A percentile compares a stretch with the other conserved stretches of the same genome.
Evolutionary conservation across 768 basidiomycete species (phyloP).

Genomic region (Leccinum disarticulatum): DNA sequence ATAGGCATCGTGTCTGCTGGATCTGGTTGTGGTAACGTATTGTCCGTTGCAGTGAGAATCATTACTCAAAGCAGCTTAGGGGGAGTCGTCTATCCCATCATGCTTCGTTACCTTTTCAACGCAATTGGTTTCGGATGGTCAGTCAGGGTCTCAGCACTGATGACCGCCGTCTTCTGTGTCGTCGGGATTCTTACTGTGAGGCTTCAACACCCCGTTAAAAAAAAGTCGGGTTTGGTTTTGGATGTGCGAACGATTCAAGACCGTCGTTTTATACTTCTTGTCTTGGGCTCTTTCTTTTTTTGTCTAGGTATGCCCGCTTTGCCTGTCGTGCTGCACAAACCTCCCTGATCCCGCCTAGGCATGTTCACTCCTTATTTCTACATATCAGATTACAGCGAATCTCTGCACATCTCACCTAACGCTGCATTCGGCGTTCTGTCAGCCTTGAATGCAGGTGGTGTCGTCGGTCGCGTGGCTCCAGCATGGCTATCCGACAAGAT

Average conservation of each 20-base stretch:
- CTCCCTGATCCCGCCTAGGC: conserved; percentile 39
- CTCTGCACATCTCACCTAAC: conserved; percentile 35
- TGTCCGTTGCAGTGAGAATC: conserved; percentile 17
- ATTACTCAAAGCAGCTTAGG: conserved; percentile 39
- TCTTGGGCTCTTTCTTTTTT: conserved; percentile 54
- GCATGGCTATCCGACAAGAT: conserved; percentile 62
- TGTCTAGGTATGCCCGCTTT: conserved; percentile 50
- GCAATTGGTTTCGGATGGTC: conserved; percentile 61
- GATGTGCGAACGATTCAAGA: conserved; percentile 42
- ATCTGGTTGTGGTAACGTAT: conserved; percentile 53
- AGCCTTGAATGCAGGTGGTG: conserved; percentile 66
- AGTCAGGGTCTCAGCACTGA: conserved; percentile 55
- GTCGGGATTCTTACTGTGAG: conserved; percentile 49
- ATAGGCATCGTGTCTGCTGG: conserved; percentile 71
- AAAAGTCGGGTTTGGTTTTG: conserved; percentile 19
- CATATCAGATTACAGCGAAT: conserved; percentile 58
- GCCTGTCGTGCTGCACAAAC: neutral
- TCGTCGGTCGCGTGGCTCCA: conserved; percentile 64
- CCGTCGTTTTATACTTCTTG: conserved; percentile 50
- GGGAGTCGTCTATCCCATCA: conserved; percentile 67
- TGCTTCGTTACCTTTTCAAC: conserved; percentile 57
- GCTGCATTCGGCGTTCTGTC: conserved; percentile 58
- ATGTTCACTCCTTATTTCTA: conserved; percentile 74
- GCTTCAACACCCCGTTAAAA: conserved; percentile 24
- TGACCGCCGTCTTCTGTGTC: conserved; percentile 48